A percentile compares a stretch with the other conserved stretches of the same genome.
phyloP scores from a whole-genome alignment of 1,284 basidiomycete genomes.

The Pholiota adiposa region DNA sequence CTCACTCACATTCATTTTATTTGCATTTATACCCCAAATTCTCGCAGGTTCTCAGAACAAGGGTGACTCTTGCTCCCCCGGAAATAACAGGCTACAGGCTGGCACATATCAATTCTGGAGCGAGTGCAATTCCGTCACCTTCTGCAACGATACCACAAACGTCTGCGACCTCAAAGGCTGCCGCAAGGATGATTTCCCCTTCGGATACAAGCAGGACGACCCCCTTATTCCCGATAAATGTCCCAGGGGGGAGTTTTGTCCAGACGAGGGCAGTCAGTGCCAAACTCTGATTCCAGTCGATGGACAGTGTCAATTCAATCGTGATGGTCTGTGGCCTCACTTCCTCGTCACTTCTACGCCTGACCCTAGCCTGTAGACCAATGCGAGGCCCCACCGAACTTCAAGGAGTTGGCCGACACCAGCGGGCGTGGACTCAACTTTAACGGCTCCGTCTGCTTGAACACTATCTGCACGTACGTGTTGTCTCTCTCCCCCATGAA shows the following conservation, averaged over 20 bases:
- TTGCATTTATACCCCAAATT: slow-evolving; percentile 37
- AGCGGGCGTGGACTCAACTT: slow-evolving; percentile 67
- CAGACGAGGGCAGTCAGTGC: slow-evolving; percentile 82
- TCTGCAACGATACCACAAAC: slow-evolving; percentile 53
- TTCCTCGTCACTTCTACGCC: neutral
- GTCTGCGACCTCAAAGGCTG: slow-evolving; percentile 72
- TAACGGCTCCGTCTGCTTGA: slow-evolving; percentile 84
- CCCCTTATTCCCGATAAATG: slow-evolving; percentile 66
- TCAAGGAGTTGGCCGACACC: slow-evolving; percentile 60
- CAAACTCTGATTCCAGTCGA: slow-evolving; percentile 63
- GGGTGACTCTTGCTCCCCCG: slow-evolving; percentile 53
- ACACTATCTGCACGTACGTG: slow-evolving; percentile 77
- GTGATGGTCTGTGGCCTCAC: slow-evolving; percentile 68
- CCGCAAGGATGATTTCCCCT: slow-evolving; percentile 77
- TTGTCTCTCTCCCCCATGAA: neutral
- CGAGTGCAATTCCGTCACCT: slow-evolving; percentile 76
- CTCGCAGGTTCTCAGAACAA: slow-evolving; percentile 47
- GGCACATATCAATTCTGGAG: slow-evolving; percentile 79
- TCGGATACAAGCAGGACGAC: slow-evolving; percentile 56
- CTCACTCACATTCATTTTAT: slow-evolving; percentile 45
- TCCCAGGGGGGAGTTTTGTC: slow-evolving; percentile 70
- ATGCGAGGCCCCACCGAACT: slow-evolving; percentile 71
- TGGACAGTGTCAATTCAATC: slow-evolving; percentile 81
- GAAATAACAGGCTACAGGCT: slow-evolving; percentile 68
- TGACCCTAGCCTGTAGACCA: slow-evolving; percentile 56